Evolutionary conservation across 2,329 filamentous ascomycete genomes (phyloP).

Genomic region (Conoideocrella luteorostrata): DNA sequence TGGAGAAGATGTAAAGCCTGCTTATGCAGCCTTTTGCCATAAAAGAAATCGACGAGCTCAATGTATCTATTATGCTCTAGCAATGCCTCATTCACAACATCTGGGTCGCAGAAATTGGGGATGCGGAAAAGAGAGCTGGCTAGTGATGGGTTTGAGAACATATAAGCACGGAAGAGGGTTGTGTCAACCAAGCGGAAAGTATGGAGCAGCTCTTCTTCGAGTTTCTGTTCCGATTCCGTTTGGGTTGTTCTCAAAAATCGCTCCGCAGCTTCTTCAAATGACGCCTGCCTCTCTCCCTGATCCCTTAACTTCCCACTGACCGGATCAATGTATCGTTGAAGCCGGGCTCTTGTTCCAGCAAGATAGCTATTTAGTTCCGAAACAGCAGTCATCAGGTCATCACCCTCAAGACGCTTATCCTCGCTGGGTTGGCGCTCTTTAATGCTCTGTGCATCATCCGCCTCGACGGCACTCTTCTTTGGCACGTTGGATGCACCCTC

Average conservation of each 20-base stretch:
- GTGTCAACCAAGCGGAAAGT: slow-evolving; percentile 87
- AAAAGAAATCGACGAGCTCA: slow-evolving; percentile 94
- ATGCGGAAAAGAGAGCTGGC: slow-evolving; percentile 89
- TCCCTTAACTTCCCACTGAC: slow-evolving; percentile 56
- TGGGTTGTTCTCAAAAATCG: slow-evolving; percentile 44
- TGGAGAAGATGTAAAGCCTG: slow-evolving; percentile 77
- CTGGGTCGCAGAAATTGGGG: slow-evolving; percentile 93
- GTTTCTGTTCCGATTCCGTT: slow-evolving; percentile 49
- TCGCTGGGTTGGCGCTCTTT: slow-evolving; percentile 32
- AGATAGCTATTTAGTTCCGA: slow-evolving; percentile 81
- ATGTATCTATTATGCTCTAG: slow-evolving; percentile 84
- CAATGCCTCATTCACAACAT: slow-evolving; percentile 88
- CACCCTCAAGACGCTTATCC: slow-evolving; percentile 61
- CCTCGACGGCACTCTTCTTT: slow-evolving; percentile 45
- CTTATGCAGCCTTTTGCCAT: slow-evolving; percentile 87
- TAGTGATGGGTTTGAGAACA: slow-evolving; percentile 81
- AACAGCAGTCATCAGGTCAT: slow-evolving; percentile 76
- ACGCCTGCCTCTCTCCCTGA: slow-evolving; percentile 34
- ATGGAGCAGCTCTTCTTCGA: slow-evolving; percentile 64
- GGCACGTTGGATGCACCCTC: slow-evolving; percentile 57
- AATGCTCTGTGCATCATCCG: slow-evolving; percentile 50
- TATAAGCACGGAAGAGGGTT: slow-evolving; percentile 87
- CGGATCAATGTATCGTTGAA: slow-evolving; percentile 57
- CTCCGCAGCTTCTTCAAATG: slow-evolving; percentile 46
- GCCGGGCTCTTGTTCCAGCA: slow-evolving; percentile 68